phyloP scores from a whole-genome alignment of 805 yeast genomes.

The Yamadazyma ubonensis region DNA sequence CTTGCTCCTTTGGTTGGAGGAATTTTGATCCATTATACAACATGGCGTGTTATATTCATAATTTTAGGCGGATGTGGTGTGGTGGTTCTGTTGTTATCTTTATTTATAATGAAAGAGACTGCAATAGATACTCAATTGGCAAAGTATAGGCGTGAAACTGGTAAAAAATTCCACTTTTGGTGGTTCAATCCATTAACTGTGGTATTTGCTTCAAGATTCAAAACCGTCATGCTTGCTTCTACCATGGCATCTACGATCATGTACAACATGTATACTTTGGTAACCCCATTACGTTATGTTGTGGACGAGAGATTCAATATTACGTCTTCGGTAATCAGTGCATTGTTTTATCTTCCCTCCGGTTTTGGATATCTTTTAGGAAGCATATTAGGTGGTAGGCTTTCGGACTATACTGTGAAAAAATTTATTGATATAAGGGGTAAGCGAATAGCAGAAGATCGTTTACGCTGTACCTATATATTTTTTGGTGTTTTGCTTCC shows the following conservation, averaged over 20 bases:
- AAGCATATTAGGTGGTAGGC: conserved; percentile 48
- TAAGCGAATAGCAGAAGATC: conserved; percentile 49
- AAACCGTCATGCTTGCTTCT: conserved; percentile 42
- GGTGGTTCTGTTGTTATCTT: conserved; percentile 28
- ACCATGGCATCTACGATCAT: conserved; percentile 35
- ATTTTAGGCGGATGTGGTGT: conserved; percentile 45
- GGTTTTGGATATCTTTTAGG: conserved; percentile 53
- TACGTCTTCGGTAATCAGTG: conserved; percentile 44
- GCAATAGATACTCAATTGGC: conserved; percentile 22
- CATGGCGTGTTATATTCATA: conserved; percentile 54
- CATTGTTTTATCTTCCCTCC: conserved; percentile 54
- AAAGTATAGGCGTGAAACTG: conserved; percentile 1
- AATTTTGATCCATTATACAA: conserved; percentile 45
- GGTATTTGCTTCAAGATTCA: conserved; percentile 35
- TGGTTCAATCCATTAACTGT: conserved; percentile 43
- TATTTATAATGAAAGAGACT: conserved; percentile 47
- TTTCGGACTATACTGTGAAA: conserved; percentile 47
- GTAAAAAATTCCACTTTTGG: conserved; percentile 29
- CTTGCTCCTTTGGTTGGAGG: conserved; percentile 54
- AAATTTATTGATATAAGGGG: conserved; percentile 43
- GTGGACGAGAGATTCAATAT: conserved; percentile 53
- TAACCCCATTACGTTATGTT: conserved; percentile 54
- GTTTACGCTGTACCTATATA: conserved; percentile 27
- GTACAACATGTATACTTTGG: conserved; percentile 49
- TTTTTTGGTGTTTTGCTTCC: conserved; percentile 45